Evolutionary conservation across 2,329 filamentous ascomycete genomes (phyloP).

Genomic region (Sarocladium strictum): DNA sequence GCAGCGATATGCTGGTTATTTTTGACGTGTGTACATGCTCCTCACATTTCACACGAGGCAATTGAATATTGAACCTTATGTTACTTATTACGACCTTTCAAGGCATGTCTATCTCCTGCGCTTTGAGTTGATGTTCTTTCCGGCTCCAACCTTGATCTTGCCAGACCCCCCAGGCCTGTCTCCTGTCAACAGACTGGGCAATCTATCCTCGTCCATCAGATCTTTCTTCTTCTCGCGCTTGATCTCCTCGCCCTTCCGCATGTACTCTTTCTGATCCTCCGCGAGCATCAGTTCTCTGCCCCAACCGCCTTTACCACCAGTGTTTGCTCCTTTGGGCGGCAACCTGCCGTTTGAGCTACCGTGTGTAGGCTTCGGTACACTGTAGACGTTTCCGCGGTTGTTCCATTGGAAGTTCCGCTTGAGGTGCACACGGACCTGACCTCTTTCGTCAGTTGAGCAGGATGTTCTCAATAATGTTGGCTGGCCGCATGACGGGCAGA

Average conservation of each 20-base stretch:
- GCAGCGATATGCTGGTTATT: conserved; percentile 5
- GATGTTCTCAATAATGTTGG: conserved; percentile 77
- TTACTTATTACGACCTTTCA: not conserved
- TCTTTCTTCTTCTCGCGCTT: conserved; percentile 67
- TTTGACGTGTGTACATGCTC: not conserved
- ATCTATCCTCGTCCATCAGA: conserved; percentile 90
- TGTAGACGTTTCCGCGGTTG: conserved; percentile 85
- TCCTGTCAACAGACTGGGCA: conserved; percentile 79
- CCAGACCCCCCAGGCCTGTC: conserved; percentile 58
- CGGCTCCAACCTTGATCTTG: conserved; percentile 75
- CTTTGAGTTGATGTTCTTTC: conserved; percentile 77
- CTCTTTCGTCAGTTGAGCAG: conserved; percentile 75
- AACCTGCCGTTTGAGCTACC: conserved; percentile 75
- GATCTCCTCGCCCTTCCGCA: conserved; percentile 56
- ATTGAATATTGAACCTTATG: not conserved
- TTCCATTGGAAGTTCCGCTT: conserved; percentile 97
- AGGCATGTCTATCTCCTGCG: not conserved
- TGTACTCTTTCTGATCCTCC: conserved; percentile 95
- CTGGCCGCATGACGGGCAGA: conserved; percentile 88
- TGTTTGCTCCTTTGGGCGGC: conserved; percentile 40
- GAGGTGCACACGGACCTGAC: conserved; percentile 78
- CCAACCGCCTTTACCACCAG: conserved; percentile 83
- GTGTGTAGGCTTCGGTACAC: conserved; percentile 82
- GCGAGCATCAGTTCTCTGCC: conserved; percentile 76
- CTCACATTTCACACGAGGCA: not conserved